Evolutionary conservation across 2,329 filamentous ascomycete genomes (phyloP), one percentile per base, ranked within the genome.

Genomic region (Alternaria burnsii): DNA sequence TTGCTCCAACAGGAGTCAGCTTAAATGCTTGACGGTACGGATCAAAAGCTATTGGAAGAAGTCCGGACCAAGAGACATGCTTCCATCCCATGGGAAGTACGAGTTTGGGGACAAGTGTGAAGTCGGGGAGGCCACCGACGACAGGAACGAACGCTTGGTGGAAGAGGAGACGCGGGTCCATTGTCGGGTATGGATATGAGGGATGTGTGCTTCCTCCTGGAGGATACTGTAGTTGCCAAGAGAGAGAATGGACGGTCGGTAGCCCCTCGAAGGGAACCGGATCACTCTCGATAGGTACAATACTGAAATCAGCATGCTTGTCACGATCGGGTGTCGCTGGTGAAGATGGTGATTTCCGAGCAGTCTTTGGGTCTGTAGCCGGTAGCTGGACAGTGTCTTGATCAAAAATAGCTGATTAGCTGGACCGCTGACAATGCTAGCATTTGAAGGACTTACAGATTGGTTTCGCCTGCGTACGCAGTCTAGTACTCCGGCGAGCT

Each of bases 201-300:
- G 67, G 65, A 20, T 71, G 69, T 0, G 68, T 70, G 11, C 65
- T 66, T 0, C 69, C 69, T 1, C 69, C 67, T 0, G 69, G 58
- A 0, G 69, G 69, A 5, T 71, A 71, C 8, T 62, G 55, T 0
- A 71, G 5, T 3, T 70, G 57, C 67, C 67, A 71, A 0, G 63
- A 40, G 0, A 58, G 16, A 0, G 65, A 65, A 0, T 56, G 59
- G 1, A 63, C 6, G 1, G 32, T 26, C 1, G 66, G 68, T 3
- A 68, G 40, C 1, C 47, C 52, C 9, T 53, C 22, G 16, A 61
- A 58, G 1, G 46, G 36, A 34, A 62, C 24, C 0, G 58, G 38
- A 1, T 55, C 42, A 1, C 50, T 53, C 10, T 66, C 56, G 20
- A 57, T 54, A 2, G 61, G 54, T 9, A 60, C 44, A 10, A 30